phyloP scores from a whole-genome alignment of 2,329 filamentous ascomycete genomes.

The Sclerotinia borealis region DNA sequence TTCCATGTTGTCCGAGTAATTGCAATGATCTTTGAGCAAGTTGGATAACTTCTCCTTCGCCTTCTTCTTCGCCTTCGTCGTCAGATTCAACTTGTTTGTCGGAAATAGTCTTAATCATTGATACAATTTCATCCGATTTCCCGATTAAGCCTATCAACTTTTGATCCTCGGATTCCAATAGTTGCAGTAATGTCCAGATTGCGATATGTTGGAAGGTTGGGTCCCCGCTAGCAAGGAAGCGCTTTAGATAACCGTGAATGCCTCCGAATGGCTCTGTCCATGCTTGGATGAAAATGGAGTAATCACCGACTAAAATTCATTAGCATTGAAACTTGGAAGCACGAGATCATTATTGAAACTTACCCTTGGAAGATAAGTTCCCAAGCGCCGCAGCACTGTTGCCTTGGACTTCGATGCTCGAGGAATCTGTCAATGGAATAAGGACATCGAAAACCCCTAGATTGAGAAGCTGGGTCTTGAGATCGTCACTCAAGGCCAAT shows the following conservation, averaged over 20 bases:
- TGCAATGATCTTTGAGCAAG: slow-evolving; percentile 87
- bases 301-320: slow-evolving; percentile 76
- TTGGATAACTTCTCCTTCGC: slow-evolving; percentile 87
- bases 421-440: slow-evolving; percentile 89
- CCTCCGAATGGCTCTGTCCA: slow-evolving; percentile 91
- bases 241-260: slow-evolving; percentile 88
- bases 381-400: slow-evolving; percentile 95
- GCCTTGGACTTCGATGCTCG: slow-evolving; percentile 95
- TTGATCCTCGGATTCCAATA: slow-evolving; percentile 91
- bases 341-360: slow-evolving; percentile 21
- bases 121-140: slow-evolving; percentile 83
- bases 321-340: slow-evolving; percentile 20
- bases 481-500: slow-evolving; percentile 86
- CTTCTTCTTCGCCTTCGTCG: slow-evolving; percentile 79
- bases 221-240: slow-evolving; percentile 90
- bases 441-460: slow-evolving; percentile 94
- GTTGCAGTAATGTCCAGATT: slow-evolving; percentile 93
- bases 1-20: slow-evolving; percentile 71
- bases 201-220: slow-evolving; percentile 98
- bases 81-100: slow-evolving; percentile 85
- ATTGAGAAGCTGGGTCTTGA: slow-evolving; percentile 85
- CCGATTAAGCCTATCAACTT: slow-evolving; percentile 82
- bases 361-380: slow-evolving; percentile 95
- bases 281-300: slow-evolving; percentile 90
- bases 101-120: slow-evolving; percentile 86